Evolutionary conservation across 805 yeast genomes (phyloP), one percentile per base, ranked within the genome.

Genomic region (Saccharomycopsis olivae): DNA sequence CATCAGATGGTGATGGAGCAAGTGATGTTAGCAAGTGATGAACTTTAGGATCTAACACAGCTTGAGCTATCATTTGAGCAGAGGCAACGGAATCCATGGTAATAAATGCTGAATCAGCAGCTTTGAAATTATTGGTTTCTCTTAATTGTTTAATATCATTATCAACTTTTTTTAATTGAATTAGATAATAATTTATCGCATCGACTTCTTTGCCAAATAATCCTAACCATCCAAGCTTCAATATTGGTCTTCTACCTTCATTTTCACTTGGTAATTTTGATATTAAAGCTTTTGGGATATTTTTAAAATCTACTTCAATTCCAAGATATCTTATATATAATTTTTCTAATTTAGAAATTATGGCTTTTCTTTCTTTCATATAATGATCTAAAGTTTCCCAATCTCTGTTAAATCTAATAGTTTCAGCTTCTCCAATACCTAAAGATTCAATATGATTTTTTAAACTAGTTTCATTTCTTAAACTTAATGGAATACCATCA

Each of bases 1-100:
- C 80, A 56, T 89, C 98, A 52, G 80, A 87, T 2, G 97, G 97
- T 1, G 97, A 94, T 0, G 97, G 97, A 0, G 97, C 98, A 40
- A 86, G 62, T 24, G 72, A 66, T 3, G 95, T 81, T 29, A 88
- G 81, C 39, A 92, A 64, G 42, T 78, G 82, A 54, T 82, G 79
- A 6, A 89, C 85, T 41, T 83, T 71, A 0, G 96, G 96, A 55
- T 88, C 96, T 43, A 92, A 58, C 0, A 89, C 88, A 0, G 96
- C 92, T 56, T 92, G 98, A 0, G 96, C 96, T 23, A 92, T 78
- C 84, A 87, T 80, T 57, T 89, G 98, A 2, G 97, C 96, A 49
- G 88, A 79, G 0, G 96, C 95, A 3, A 87, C 96, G 1, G 92
- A 73, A 48, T 84, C 89, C 95, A 89, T 83, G 0, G 97, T 92